Evolutionary conservation across 352 stramenopile species (phyloP), one percentile per base, ranked within the genome.

Genomic region (Globisporangium viniferum): DNA sequence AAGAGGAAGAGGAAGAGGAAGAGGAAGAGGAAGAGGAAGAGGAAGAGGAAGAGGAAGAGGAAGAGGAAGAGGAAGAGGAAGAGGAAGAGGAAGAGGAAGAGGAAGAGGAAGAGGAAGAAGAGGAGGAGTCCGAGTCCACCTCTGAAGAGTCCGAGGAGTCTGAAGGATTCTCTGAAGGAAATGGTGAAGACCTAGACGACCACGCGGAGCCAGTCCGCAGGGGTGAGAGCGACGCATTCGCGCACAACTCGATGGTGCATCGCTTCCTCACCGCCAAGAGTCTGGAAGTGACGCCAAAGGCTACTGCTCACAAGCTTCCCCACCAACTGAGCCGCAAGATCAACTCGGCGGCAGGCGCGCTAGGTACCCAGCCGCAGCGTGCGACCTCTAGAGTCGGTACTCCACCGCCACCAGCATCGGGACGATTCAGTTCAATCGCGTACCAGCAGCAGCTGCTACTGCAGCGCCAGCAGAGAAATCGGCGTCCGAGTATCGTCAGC

Each of bases 401-500:
- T 12, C 35, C 33, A 6, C 31, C 14, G 2, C 14, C 24, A 10
- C 1, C 9, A 56, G 1, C 22, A 51, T n/a, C 22, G 29, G 36
- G 15, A 18, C 22, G 48, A 53, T 27, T 46, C 29, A 29, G 56
- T 35, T 8, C 59, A 1, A 57, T 36, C 7, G 59, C 58, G 8
- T 27, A 55, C 48, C 66, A 66, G 36, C 58, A 73, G 29, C 66
- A 81, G 18, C 64, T 74, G 24, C 41, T 74, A 3, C 56, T 54
- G 8, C 22, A 59, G 0, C 70, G 59, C 49, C 29, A 66, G 65
- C 62, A 77, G 20, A 65, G 70, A 8, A 49, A 22, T n/a, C 15
- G 41, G 0, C 71, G 70, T 1, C 63, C 74, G 9, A 81, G 76
- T 69, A 62, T 70, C 27, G 68, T 81, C n/a, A 68, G 59, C 18